These are phyloP conservation scores for Quercus phellos DNA, from an alignment of 331 rosid genomes.

Conservation along the genomic window DNA sequence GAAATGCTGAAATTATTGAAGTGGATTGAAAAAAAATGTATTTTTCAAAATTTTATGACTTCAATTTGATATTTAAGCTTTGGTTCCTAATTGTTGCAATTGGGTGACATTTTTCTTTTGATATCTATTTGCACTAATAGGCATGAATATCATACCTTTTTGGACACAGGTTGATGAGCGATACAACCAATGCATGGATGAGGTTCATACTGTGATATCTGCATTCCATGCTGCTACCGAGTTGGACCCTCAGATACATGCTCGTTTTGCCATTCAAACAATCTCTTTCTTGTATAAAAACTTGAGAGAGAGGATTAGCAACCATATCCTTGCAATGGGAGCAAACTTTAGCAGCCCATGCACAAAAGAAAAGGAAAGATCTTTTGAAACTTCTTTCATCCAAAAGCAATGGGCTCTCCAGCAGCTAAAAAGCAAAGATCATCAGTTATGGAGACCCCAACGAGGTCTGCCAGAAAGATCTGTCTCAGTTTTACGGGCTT, in stretches of 20 bases:
- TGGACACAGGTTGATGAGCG: conserved; percentile 57
- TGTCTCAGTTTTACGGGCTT: conserved; percentile 63
- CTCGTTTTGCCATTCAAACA: conserved; percentile 61
- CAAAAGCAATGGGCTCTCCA: conserved; percentile 72
- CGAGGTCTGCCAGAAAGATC: conserved; percentile 87
- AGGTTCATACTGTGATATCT: conserved; percentile 63
- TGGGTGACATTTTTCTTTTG: too few relatives aligned
- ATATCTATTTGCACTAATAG: neutral
- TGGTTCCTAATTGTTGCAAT: too few relatives aligned
- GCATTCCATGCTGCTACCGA: conserved; percentile 81
- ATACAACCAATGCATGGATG: conserved; percentile 64
- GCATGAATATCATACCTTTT: neutral
- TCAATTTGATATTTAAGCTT: neutral
- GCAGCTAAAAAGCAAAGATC: conserved; percentile 67
- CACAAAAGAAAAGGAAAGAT: conserved; percentile 41
- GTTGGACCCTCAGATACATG: conserved; percentile 53
- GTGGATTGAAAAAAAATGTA: neutral
- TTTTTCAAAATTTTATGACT: neutral
- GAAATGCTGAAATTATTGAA: neutral
- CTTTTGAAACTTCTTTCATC: conserved; percentile 49
- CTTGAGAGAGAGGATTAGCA: conserved; percentile 67
- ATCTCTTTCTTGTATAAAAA: conserved; percentile 51
- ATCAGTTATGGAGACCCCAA: conserved; percentile 80
- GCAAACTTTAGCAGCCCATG: conserved; percentile 27
- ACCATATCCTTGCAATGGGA: conserved; percentile 45